Conservation (phyloP, 352 stramenopile species). For the Pythium monospermum region DNA sequence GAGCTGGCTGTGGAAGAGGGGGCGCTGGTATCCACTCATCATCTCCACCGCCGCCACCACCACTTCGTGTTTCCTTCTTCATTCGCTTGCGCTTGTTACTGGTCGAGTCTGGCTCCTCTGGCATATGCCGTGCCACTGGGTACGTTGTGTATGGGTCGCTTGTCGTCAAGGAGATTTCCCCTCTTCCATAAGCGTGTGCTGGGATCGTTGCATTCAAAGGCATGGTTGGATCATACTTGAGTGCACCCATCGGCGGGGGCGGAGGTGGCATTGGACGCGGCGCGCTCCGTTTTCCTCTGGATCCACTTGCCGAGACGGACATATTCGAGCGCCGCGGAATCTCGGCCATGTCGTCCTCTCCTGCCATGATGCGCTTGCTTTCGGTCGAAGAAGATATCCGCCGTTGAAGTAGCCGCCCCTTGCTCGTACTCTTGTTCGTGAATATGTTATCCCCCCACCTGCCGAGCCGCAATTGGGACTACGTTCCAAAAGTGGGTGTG, state of each 20-base stretch:
- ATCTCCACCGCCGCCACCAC: no score
- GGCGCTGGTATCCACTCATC: conserved; percentile 23
- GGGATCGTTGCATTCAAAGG: no score
- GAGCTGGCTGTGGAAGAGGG: conserved; percentile 8
- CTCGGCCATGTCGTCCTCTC: conserved; percentile 19
- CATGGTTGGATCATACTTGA: conserved; percentile 20
- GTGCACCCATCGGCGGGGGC: conserved; percentile 3
- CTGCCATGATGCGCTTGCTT: conserved; percentile 7
- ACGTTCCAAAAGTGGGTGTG: conserved; percentile 25
- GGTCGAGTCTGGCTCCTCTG: background rate
- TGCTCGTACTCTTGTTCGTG: background rate
- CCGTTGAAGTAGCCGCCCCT: background rate
- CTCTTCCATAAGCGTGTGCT: background rate
- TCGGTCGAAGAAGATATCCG: background rate
- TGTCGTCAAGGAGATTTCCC: no score
- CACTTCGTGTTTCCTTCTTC: no score
- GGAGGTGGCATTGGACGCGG: background rate
- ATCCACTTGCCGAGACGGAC: conserved; percentile 1
- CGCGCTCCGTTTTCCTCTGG: background rate
- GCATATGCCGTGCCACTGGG: background rate
- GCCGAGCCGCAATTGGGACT: background rate
- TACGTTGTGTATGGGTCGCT: conserved; percentile 5
- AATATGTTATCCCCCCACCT: conserved; percentile 11
- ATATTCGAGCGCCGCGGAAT: conserved; percentile 3
- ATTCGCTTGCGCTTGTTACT: conserved; percentile 45